Base-by-base conservation (phyloP, 371 early-diverging fungal species). In the Sporodiniella umbellata region DNA sequence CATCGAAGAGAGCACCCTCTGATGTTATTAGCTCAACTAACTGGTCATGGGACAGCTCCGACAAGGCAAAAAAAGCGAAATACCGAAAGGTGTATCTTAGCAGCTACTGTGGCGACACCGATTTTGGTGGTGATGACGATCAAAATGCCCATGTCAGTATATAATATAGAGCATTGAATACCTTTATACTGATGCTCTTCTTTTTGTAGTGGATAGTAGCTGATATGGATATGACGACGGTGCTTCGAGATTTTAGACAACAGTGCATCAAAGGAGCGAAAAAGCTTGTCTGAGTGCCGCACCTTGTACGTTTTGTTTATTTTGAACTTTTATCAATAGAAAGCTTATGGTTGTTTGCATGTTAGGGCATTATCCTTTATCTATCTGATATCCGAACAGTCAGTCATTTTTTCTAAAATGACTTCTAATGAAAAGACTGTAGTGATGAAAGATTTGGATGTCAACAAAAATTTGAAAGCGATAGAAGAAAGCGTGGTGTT, bases 231-330 rank as follows among this genome's bases (percentile, higher is more conserved):
- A 11, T 39, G 21, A 19, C 19, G 39, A 39, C 5, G 17, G 17
- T 39, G 21, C 15, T 39, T 19, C 39, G 39, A 23, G 31, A 31
- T 45, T 45, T 31, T 45, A 28, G 48, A 35, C 8, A 47, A 14
- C 15, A 19, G 23, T 2, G 15, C 0, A 33, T 47, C 24, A 35
- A 37, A 37, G 48, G 48, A 22, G 48, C 48, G 12, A 33, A 47
- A 47, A 47, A 35, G 48, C 33, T 24, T 21, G 23, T 6, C 33
- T n/a, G n/a, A 47, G n/a, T 47, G n/a, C 24, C 37, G 48, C 37
- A 43, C 23, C 26, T 43, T 43, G 28, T 43, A 25, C 12, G 26
- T 42, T 26, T 25, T 23, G n/a, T 25, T 43, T 25, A 24, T 25
- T 17, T 39, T 39, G 21, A 21, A 21, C 4, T 39, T 33, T 33